Evolutionary conservation across 495 filamentous ascomycete genomes (phyloP).

Genomic region (Aspergillus affinis): DNA sequence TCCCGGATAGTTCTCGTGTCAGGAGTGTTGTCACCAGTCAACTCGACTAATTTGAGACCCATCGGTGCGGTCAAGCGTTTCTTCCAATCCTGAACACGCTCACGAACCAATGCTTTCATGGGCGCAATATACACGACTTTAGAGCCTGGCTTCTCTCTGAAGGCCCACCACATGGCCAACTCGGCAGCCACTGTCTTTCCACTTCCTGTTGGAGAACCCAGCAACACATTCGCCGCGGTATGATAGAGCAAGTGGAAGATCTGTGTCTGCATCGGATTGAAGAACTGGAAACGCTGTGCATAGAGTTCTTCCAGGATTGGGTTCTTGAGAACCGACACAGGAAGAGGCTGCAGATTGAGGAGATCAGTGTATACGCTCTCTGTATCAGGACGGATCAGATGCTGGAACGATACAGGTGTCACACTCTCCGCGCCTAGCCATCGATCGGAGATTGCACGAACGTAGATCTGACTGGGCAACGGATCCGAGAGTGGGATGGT

Average conservation of each 20-base stretch:
- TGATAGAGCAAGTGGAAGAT: constrained; percentile 96
- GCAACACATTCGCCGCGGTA: constrained; percentile 82
- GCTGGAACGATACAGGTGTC: constrained; percentile 91
- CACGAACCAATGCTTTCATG: constrained; percentile 97
- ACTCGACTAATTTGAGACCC: constrained; percentile 87
- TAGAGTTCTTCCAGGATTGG: constrained; percentile 85
- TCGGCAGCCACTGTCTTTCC: constrained; percentile 97
- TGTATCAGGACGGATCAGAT: constrained; percentile 94
- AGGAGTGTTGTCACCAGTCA: constrained; percentile 98
- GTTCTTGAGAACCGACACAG: constrained; percentile 85
- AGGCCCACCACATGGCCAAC: constrained; percentile 99
- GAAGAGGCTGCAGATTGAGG: constrained; percentile 86
- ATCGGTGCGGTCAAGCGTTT: constrained; percentile 78
- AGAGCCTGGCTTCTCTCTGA: constrained; percentile 89
- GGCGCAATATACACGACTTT: constrained; percentile 99
- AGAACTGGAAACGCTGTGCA: constrained; percentile 82
- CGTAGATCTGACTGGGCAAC: constrained; percentile 90
- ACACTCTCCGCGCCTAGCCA: constrained; percentile 99
- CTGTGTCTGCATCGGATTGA: constrained; percentile 99
- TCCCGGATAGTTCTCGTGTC: constrained; percentile 92
- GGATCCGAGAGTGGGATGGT: constrained; percentile 95
- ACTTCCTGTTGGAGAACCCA: constrained; percentile 96
- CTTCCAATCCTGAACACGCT: constrained; percentile 95
- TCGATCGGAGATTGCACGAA: constrained; percentile 88
- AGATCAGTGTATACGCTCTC: constrained; percentile 96